phyloP scores from a whole-genome alignment of 257 asterid species.

The Euphrasia confusa region DNA sequence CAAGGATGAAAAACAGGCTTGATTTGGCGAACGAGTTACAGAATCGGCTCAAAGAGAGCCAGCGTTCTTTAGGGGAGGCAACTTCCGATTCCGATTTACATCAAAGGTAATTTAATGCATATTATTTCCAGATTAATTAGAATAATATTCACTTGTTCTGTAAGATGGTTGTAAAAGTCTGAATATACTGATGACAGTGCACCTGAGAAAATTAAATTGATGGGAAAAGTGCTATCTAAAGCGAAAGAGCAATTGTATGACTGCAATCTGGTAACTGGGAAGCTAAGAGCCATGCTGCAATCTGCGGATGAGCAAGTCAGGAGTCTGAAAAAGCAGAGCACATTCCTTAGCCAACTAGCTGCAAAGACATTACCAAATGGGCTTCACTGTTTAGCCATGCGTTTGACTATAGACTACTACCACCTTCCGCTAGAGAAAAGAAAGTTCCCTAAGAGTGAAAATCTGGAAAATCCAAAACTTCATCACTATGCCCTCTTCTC shows the following conservation, averaged over 20 bases:
- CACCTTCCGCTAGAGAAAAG: slow-evolving; percentile 79
- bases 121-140: slow-evolving; percentile 21
- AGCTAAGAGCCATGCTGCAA: slow-evolving; percentile 45
- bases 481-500: slow-evolving; percentile 95
- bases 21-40: slow-evolving; percentile 75
- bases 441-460: slow-evolving; percentile 73
- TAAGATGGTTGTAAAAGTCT: slow-evolving; percentile 23
- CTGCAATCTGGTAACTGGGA: slow-evolving; percentile 22
- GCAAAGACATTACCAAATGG: slow-evolving; percentile 87
- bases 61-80: slow-evolving; percentile 88
- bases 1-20: slow-evolving; percentile 64
- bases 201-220: slow-evolving; percentile 70
- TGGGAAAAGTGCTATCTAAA: slow-evolving; percentile 86
- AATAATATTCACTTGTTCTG: slow-evolving; percentile 14
- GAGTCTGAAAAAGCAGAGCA: slow-evolving; percentile 34
- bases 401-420: not conserved
- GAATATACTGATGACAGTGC: slow-evolving; percentile 46
- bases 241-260: slow-evolving; percentile 30
- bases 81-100: slow-evolving; percentile 76
- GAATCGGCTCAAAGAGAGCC: slow-evolving; percentile 86
- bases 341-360: slow-evolving; percentile 5
- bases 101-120: slow-evolving; percentile 45
- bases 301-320: slow-evolving; percentile 70
- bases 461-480: slow-evolving; percentile 77
- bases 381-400: slow-evolving; percentile 79